Base-by-base conservation (phyloP, 164 flowering plant species). In the Hamamelis virginiana region DNA sequence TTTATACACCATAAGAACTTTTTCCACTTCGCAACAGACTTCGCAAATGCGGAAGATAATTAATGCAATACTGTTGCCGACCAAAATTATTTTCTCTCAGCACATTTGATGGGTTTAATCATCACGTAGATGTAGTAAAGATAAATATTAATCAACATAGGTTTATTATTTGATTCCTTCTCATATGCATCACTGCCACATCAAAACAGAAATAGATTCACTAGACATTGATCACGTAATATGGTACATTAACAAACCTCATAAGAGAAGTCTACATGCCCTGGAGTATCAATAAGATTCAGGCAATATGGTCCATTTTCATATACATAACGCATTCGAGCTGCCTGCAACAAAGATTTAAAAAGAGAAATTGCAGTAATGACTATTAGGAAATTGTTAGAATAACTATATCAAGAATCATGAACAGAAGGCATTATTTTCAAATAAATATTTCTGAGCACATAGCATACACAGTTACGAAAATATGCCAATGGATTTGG, bases 221-320 rank as follows among this genome's bases (percentile, higher is more conserved):
- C 19, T n/a, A 50, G n/a, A 12, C 15, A 14, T 50, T 50, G 13
- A 43, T 8, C 8, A 41, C 52, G 1, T 13, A 65, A 67, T 18
- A 15, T 57, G 13, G 59, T 19, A 52, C 10, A 65, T 43, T 57
- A 5, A 48, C 44, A 58, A 81, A 90, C 98, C 98, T 95, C 98
- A 71, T 95, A 95, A 21, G 98, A 91, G 82, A 95, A 95, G 78
- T 95, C 98, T 9, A 95, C 98, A 80, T 95, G 98, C 43, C 98
- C 98, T 1, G 98, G 98, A 50, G 98, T 95, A 77, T 95, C 98
- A 75, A 95, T 95, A 44, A 92, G 79, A 78, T 92, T 95, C 59
- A 95, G 74, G 79, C 97, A 92, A 81, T 84, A 92, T 13, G 97
- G 86, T 70, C 85, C 80, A 71, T 77, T 77, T 38, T 81, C 78